Percentiles rank a stretch among this genome's conserved stretches.
phyloP scores from a whole-genome alignment of 345 rosid species.

The Eucalyptus curtisii region DNA sequence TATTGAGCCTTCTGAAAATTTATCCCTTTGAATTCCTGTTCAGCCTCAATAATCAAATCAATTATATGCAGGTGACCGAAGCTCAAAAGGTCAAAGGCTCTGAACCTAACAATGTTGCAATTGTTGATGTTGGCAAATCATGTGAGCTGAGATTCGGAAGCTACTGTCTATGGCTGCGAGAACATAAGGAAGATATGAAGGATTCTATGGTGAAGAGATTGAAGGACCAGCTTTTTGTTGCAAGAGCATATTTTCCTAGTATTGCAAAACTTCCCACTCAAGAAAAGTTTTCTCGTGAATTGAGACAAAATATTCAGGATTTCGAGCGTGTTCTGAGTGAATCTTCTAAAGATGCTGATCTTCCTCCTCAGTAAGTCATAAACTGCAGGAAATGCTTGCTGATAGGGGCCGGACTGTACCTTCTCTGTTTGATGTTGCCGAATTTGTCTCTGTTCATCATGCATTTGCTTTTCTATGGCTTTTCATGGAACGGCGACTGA shows the following conservation, averaged over 20 bases:
- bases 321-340: constrained; percentile 85
- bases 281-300: constrained; percentile 55
- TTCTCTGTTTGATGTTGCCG: neutral
- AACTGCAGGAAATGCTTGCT: neutral
- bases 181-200: constrained; percentile 75
- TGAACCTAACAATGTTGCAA: constrained; percentile 1
- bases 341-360: constrained; percentile 73
- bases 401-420: neutral
- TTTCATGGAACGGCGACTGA: neutral
- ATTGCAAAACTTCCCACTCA: constrained; percentile 85
- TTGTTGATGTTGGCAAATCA: constrained; percentile 30
- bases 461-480: neutral
- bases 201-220: constrained; percentile 75
- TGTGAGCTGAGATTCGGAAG: constrained; percentile 85
- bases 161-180: constrained; percentile 88
- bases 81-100: neutral
- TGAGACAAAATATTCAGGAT: constrained; percentile 90
- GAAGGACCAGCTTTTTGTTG: constrained; percentile 87
- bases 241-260: constrained; percentile 91
- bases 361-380: constrained; percentile 72
- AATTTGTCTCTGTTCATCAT: neutral
- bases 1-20: neutral
- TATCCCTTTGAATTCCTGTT: neutral
- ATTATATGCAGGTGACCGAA: constrained; percentile 25
- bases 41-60: neutral